phyloP scores from a whole-genome alignment of 2,329 filamentous ascomycete species.

The Apiospora rasikravindrae region DNA sequence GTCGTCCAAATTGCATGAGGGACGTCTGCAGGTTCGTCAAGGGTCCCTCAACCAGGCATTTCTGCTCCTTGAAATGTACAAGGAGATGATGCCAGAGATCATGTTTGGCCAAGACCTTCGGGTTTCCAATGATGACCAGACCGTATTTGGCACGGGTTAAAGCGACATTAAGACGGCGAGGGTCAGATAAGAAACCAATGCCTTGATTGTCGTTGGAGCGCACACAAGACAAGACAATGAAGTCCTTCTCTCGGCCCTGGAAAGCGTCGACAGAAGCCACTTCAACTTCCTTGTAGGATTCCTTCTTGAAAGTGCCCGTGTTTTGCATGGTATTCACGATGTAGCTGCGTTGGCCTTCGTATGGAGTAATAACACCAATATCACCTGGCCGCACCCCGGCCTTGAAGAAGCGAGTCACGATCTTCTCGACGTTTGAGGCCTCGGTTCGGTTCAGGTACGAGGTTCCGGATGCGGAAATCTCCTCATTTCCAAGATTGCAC shows the following conservation, averaged over 20 bases:
- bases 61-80: slow-evolving; percentile 94
- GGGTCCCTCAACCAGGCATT: slow-evolving; percentile 94
- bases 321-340: slow-evolving; percentile 99
- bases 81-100: slow-evolving; percentile 96
- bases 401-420: slow-evolving; percentile 98
- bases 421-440: slow-evolving; percentile 96
- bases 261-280: slow-evolving; percentile 98
- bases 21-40: slow-evolving; percentile 96
- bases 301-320: slow-evolving; percentile 96
- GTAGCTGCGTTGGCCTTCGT: slow-evolving; percentile 97
- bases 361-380: slow-evolving; percentile 98
- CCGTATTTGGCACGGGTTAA: slow-evolving; percentile 97
- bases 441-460: slow-evolving; percentile 98
- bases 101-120: slow-evolving; percentile 96
- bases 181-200: slow-evolving; percentile 98
- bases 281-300: slow-evolving; percentile 97
- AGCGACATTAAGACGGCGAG: slow-evolving; percentile 94
- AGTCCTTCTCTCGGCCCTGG: slow-evolving; percentile 98
- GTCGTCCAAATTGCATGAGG: slow-evolving; percentile 90
- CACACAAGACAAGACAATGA: slow-evolving; percentile 96
- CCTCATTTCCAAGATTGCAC: slow-evolving; percentile 96
- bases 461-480: slow-evolving; percentile 96
- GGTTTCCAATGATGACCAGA: slow-evolving; percentile 94
- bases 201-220: slow-evolving; percentile 99
- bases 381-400: slow-evolving; percentile 92